Base-by-base conservation (phyloP, 2,329 filamentous ascomycete species). In the Trichoderma pleuroti region DNA sequence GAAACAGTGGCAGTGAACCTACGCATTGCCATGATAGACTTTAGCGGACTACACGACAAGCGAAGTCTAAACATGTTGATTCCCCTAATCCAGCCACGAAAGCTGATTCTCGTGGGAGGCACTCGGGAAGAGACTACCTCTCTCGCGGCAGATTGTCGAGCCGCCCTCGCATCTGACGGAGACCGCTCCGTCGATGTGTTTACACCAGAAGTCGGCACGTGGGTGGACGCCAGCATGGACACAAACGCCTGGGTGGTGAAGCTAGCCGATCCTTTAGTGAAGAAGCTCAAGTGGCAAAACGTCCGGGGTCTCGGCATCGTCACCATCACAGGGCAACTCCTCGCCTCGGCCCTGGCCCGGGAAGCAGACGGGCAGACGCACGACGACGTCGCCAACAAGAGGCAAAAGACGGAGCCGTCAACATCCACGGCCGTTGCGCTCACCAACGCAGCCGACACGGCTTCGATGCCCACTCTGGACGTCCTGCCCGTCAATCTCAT, bases 181-280 rank as follows among this genome's bases (percentile, higher is more conserved):
- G 84, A 85, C 46, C 81, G 82, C 59, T 82, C 84, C 21, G 86
- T 89, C 42, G 90, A 94, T 73, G 93, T 99, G 6, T 95, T 95
- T 78, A 94, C 93, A 0, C 96, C 96, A 1, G 81, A 83, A 11
- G 84, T 93, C n/a, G 94, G 94, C 28, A 84, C 87, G 39, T 84
- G 86, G 16, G 86, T 99, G 54, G 91, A 99, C 80, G 96, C 95
- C 14, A 98, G 94, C 77, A 95, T 98, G 54, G 96, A 99, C 79
- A 98, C 95, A 6, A 98, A 98, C 78, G 94, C 96, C 5, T 99
- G 97, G 96, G 91, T 93, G 28, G 92, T 99, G 72, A 97, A 94
- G 80, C 86, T 99, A 21, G 94, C 93, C 62, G 93, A 95, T 75
- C 84, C 88, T 57, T 88, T 99, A 24, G 92, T 97, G 71, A 93